Percentiles rank a stretch among this genome's conserved stretches.
Conservation (phyloP, 768 basidiomycete species). For the Leccinellum luteum region DNA sequence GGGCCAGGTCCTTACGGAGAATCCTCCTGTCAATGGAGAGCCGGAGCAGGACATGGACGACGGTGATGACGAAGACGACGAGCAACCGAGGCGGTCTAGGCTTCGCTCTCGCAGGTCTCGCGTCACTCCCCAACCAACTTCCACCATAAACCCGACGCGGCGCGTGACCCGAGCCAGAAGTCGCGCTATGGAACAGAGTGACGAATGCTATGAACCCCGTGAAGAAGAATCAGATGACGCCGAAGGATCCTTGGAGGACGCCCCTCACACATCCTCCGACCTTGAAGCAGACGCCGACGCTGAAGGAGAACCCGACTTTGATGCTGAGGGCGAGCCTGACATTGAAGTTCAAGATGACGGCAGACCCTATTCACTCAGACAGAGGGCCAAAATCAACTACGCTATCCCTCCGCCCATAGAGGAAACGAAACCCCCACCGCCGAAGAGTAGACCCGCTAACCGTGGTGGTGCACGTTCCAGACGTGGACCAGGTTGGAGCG, state of each 20-base stretch:
- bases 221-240: conserved; percentile 49
- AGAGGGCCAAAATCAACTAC: conserved; percentile 68
- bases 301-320: conserved; percentile 39
- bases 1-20: conserved; percentile 9
- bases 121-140: conserved; percentile 22
- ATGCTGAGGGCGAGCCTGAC: conserved; percentile 38
- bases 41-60: conserved; percentile 24
- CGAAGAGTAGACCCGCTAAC: conserved; percentile 36
- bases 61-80: conserved; percentile 32
- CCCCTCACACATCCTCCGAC: conserved; percentile 41
- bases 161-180: conserved; percentile 27
- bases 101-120: conserved; percentile 22
- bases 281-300: conserved; percentile 35
- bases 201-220: conserved; percentile 51
- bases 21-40: conserved; percentile 20
- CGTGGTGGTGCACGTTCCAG: conserved; percentile 39
- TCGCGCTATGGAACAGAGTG: conserved; percentile 38
- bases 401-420: conserved; percentile 81
- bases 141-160: not conserved
- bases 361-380: conserved; percentile 56
- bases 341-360: conserved; percentile 41
- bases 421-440: conserved; percentile 47
- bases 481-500: conserved; percentile 73
- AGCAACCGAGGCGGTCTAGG: conserved; percentile 16
- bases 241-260: conserved; percentile 60